Percentiles rank a stretch among this genome's conserved stretches.
These are phyloP conservation scores for Phyllosticta ampelicida DNA, from an alignment of 2,329 filamentous ascomycete genomes.

Conservation along the genomic window DNA sequence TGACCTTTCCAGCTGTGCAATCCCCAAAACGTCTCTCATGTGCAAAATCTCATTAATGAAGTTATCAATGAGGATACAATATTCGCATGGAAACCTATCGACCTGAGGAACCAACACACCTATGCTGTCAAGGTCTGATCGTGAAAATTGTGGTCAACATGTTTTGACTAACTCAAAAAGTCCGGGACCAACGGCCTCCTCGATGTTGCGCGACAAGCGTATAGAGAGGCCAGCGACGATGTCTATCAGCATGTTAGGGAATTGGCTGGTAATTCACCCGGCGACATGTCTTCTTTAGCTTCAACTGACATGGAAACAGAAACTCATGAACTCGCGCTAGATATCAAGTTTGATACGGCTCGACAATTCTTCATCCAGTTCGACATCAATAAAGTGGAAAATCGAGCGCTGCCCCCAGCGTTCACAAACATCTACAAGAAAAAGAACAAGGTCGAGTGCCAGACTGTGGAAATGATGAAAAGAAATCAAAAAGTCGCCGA, in stretches of 20 bases:
- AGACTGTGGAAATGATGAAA: conserved; percentile 76
- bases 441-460: conserved; percentile 72
- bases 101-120: conserved; percentile 77
- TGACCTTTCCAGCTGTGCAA: conserved; percentile 45
- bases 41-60: conserved; percentile 54
- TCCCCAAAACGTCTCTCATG: conserved; percentile 47
- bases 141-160: neutral
- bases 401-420: conserved; percentile 48
- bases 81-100: conserved; percentile 68
- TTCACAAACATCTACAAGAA: conserved; percentile 70
- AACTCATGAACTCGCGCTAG: conserved; percentile 47
- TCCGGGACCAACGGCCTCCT: conserved; percentile 75
- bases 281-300: neutral
- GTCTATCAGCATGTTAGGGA: conserved; percentile 59
- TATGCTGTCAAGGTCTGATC: conserved; percentile 66
- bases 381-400: conserved; percentile 50
- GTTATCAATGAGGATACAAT: conserved; percentile 72
- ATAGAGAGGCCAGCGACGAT: conserved; percentile 78
- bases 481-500: conserved; percentile 61
- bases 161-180: conserved; percentile 25
- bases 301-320: conserved; percentile 18
- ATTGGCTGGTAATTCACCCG: conserved; percentile 47
- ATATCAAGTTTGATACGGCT: conserved; percentile 64
- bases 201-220: conserved; percentile 79
- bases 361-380: conserved; percentile 74